A percentile compares a stretch with the other conserved stretches of the same genome.
These are phyloP conservation scores for Sporisorium graminicola DNA, from an alignment of 1,284 basidiomycete species.

Conservation along the genomic window DNA sequence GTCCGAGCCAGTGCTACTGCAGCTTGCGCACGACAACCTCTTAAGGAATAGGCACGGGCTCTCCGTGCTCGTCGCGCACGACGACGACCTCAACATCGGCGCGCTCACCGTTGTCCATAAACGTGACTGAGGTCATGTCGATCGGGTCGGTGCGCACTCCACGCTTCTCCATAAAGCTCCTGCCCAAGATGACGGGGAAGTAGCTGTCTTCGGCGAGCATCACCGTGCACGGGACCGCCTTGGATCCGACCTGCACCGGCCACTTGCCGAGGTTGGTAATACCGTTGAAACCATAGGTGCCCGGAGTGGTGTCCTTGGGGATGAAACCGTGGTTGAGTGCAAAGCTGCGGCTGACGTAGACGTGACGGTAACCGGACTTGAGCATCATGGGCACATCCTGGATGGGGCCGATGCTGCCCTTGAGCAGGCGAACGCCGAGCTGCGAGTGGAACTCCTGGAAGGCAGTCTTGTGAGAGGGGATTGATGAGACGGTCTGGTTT, in stretches of 20 bases:
- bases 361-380: conserved; percentile 91
- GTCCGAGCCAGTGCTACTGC: not conserved
- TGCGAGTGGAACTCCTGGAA: conserved; percentile 69
- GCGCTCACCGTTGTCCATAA: conserved; percentile 92
- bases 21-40: no score
- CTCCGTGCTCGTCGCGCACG: conserved; percentile 68
- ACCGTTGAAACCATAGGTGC: conserved; percentile 83
- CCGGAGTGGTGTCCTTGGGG: conserved; percentile 78
- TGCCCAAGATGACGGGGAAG: conserved; percentile 94
- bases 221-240: conserved; percentile 73
- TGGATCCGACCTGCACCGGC: conserved; percentile 72
- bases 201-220: conserved; percentile 90
- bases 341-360: conserved; percentile 95
- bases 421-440: conserved; percentile 87
- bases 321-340: conserved; percentile 90
- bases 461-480: conserved; percentile 66
- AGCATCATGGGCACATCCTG: conserved; percentile 82
- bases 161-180: conserved; percentile 92
- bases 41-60: conserved; percentile 67
- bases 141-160: conserved; percentile 75
- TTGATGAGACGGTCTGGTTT: conserved; percentile 45
- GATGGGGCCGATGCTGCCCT: conserved; percentile 90
- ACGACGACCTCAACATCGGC: conserved; percentile 69
- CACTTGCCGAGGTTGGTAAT: conserved; percentile 73
- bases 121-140: conserved; percentile 87